Percentiles rank a stretch among this genome's conserved stretches.
Evolutionary conservation across 306 rosid species (phyloP).

Genomic region (Pterocarpus macrocarpus): DNA sequence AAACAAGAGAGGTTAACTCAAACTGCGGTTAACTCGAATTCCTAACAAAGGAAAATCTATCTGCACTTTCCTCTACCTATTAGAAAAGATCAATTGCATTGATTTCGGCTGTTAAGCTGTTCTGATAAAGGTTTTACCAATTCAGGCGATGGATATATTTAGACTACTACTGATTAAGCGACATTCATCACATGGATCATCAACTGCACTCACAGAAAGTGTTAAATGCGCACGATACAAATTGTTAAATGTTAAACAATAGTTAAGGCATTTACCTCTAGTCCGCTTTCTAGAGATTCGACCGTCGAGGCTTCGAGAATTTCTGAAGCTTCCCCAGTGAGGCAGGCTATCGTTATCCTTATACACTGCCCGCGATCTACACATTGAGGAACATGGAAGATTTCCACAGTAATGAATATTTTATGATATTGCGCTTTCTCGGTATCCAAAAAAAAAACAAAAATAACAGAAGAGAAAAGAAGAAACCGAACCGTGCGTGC

Average conservation of each 20-base stretch:
- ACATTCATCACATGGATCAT: background rate
- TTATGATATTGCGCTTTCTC: background rate
- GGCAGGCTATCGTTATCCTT: background rate
- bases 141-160: no score
- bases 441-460: no score
- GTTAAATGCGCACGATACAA: background rate
- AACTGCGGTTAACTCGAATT: no score
- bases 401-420: background rate
- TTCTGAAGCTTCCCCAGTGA: background rate
- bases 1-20: no score
- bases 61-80: no score
- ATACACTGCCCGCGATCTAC: background rate
- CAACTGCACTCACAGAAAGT: background rate
- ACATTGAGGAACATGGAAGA: background rate
- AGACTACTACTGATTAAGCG: background rate
- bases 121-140: background rate
- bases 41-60: no score
- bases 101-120: background rate
- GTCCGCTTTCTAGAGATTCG: background rate
- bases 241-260: background rate
- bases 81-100: background rate
- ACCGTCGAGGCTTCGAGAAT: background rate
- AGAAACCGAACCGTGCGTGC: background rate
- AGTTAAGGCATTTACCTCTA: background rate
- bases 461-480: no score